A percentile compares a stretch with the other conserved stretches of the same genome.
These are phyloP conservation scores for Peronospora destructor DNA, from an alignment of 352 stramenopile genomes.

Conservation along the genomic window DNA sequence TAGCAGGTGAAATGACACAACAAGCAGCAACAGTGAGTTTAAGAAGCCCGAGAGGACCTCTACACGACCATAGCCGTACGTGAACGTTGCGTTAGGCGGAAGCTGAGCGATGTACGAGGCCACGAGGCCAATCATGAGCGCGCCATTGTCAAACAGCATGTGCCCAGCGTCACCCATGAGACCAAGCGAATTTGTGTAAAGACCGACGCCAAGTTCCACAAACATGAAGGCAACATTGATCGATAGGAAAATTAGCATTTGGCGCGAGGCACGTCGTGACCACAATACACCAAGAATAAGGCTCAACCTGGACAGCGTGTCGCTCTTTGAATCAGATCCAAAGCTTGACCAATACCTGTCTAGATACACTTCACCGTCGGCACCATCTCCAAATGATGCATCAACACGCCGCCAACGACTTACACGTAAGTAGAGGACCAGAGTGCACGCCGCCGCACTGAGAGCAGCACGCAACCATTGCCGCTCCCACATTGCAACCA, in stretches of 20 bases:
- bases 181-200: constrained; percentile 79
- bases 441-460: constrained; percentile 30
- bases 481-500: constrained; percentile 34
- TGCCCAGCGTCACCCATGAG: constrained; percentile 84
- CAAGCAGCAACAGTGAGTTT: constrained; percentile 77
- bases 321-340: not conserved
- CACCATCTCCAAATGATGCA: not conserved
- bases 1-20: constrained; percentile 83
- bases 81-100: constrained; percentile 63
- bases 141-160: constrained; percentile 87
- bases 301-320: not conserved
- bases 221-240: constrained; percentile 85
- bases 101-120: constrained; percentile 78
- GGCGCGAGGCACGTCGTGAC: constrained; percentile 52
- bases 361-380: constrained; percentile 24
- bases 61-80: constrained; percentile 82
- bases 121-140: constrained; percentile 76
- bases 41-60: constrained; percentile 84
- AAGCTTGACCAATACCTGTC: constrained; percentile 37
- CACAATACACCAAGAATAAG: constrained; percentile 45
- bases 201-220: constrained; percentile 76
- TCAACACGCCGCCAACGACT: constrained; percentile 21
- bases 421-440: constrained; percentile 50
- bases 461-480: constrained; percentile 46
- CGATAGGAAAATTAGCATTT: constrained; percentile 77